Base-by-base conservation (phyloP, 495 filamentous ascomycete genomes). In the Podospora pseudoanserina region DNA sequence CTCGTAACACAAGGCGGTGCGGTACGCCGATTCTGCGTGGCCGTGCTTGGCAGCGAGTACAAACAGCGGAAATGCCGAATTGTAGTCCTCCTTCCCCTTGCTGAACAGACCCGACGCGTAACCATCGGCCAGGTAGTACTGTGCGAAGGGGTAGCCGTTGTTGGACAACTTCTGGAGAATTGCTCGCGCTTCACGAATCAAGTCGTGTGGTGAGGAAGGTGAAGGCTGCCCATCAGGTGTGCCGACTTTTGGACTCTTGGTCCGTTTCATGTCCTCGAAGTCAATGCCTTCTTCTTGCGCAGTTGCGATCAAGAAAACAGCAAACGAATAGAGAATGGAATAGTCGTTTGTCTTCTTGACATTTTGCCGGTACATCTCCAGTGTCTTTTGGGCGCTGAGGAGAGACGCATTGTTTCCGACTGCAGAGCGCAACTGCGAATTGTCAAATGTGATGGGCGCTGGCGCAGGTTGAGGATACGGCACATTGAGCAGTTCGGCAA, bases 321-420 rank as follows among this genome's bases (percentile, higher is more conserved):
- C 95, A 73, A 99, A 97, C 28, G 96, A 94, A 79, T 98, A 98
- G 75, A 96, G 92, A 27, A 94, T 88, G 5, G 88, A 86, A 5
- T 90, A 86, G 74, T 97, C 92, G 68, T 92, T 94, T 0, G 94
- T 94, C 78, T 98, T 99, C 83, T 97, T 98, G 26, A 97, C 91
- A 75, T 97, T 98, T 55, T 89, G 88, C 32, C 96, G 85, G 74
- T 99, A 99, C 94, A 97, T 97, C 68, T 98, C 94, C 66, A 99
- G 84, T 1, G 95, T 98, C 75, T 97, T 90, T 73, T 91, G 89
- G 44, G 92, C 89, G 74, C 93, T 94, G 28, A 99, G 84, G 11
- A 98, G 82, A 2, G 92, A 96, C 19, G 94, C 94, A 75, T 95
- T 94, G 69, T 86, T 89, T 20, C 95, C 95, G 18, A 98, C 89